Evolutionary conservation across 106 monocot genomes (phyloP).

Genomic region (Dendrobium huoshanense): DNA sequence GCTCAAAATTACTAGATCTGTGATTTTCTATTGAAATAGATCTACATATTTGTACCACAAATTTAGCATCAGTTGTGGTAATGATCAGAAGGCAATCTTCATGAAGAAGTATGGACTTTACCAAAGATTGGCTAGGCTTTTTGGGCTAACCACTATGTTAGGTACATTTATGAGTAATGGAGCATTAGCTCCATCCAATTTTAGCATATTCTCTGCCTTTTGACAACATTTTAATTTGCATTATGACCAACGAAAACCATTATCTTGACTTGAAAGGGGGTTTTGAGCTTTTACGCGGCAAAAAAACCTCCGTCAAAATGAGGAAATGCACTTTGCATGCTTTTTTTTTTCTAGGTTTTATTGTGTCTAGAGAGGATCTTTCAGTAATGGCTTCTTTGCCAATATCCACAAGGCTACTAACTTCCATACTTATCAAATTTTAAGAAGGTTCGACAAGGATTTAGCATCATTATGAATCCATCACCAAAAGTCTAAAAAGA

Average conservation of each 20-base stretch:
- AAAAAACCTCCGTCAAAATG: neutral
- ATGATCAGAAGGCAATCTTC: too few relatives aligned
- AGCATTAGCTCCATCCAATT: neutral
- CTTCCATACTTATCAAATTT: neutral
- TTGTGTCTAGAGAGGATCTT: neutral
- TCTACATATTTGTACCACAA: too few relatives aligned
- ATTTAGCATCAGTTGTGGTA: too few relatives aligned
- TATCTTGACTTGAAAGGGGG: neutral
- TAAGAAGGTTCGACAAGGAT: neutral
- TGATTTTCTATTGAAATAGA: too few relatives aligned
- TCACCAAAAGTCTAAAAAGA: neutral
- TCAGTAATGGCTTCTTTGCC: neutral
- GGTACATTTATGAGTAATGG: neutral
- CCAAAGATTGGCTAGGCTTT: too few relatives aligned
- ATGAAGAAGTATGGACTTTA: too few relatives aligned
- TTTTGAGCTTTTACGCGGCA: neutral
- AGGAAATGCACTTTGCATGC: neutral
- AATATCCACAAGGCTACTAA: neutral
- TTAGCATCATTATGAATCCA: neutral
- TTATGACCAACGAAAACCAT: neutral
- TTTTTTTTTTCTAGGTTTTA: neutral
- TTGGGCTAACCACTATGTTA: too few relatives aligned
- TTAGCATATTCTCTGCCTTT: neutral
- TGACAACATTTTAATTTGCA: neutral
- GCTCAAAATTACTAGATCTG: too few relatives aligned